Evolutionary conservation across 2,329 filamentous ascomycete species (phyloP).

Genomic region (Chaetomiaceae sp.): DNA sequence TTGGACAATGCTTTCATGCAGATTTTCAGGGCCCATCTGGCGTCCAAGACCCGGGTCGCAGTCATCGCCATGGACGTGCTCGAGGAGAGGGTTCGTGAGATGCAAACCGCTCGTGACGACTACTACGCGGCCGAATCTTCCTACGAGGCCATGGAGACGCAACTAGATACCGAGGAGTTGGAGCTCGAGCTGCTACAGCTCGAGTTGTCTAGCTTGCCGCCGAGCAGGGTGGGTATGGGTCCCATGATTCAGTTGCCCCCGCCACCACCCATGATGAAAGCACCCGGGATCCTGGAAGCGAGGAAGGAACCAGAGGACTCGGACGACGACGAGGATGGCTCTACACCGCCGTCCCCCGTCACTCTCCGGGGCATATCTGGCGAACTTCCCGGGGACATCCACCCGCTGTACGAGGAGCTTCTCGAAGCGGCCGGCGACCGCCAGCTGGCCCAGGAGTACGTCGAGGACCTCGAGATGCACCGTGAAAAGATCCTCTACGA

Average conservation of each 20-base stretch:
- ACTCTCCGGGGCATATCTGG: conserved; percentile 29
- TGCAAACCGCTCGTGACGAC: conserved; percentile 37
- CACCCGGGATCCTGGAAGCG: not conserved
- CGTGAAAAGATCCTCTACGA: conserved; percentile 38
- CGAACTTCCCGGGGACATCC: conserved; percentile 33
- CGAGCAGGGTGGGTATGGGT: not conserved
- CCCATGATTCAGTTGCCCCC: not conserved
- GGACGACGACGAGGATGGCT: not conserved
- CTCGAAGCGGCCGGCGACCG: conserved; percentile 42
- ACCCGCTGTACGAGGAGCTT: conserved; percentile 45
- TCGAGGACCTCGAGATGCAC: conserved; percentile 40
- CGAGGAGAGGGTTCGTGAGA: conserved; percentile 31
- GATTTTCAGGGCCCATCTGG: conserved; percentile 35
- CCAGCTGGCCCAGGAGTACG: conserved; percentile 45
- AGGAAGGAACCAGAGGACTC: not conserved
- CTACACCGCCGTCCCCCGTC: conserved; percentile 13
- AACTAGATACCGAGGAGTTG: conserved; percentile 18
- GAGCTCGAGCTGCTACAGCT: conserved; percentile 31
- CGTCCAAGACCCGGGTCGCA: conserved; percentile 25
- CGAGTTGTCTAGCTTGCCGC: conserved; percentile 32
- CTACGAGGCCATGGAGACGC: conserved; percentile 32
- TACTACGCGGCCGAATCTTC: conserved; percentile 35
- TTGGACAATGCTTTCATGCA: conserved; percentile 41
- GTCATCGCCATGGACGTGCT: conserved; percentile 26
- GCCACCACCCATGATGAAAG: not conserved